phyloP scores from a whole-genome alignment of 768 basidiomycete genomes.

The Tylopilus rubrobrunneus region DNA sequence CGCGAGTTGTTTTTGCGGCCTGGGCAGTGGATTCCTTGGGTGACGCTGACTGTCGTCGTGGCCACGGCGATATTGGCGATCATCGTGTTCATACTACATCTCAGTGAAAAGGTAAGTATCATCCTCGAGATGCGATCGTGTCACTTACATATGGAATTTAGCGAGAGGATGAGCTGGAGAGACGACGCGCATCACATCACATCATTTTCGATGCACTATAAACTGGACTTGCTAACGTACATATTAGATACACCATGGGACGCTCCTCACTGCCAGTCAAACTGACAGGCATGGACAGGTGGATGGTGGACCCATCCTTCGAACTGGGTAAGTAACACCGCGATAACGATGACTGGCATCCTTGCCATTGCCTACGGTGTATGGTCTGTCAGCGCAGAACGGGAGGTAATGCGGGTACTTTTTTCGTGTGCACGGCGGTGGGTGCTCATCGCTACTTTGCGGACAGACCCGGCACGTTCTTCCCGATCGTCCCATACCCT shows the following conservation, averaged over 20 bases:
- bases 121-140: neutral
- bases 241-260: slow-evolving; percentile 8
- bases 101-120: slow-evolving; percentile 82
- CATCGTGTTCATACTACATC: slow-evolving; percentile 82
- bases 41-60: slow-evolving; percentile 80
- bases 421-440: neutral
- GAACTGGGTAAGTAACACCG: slow-evolving; percentile 83
- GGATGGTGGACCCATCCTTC: slow-evolving; percentile 94
- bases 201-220: slow-evolving; percentile 97
- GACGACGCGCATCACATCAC: slow-evolving; percentile 84
- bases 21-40: slow-evolving; percentile 97
- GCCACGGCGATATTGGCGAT: slow-evolving; percentile 70
- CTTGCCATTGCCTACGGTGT: slow-evolving; percentile 59
- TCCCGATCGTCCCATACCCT: slow-evolving; percentile 72
- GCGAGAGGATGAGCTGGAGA: slow-evolving; percentile 92
- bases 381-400: slow-evolving; percentile 71
- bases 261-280: neutral
- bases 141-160: slow-evolving; percentile 30
- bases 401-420: slow-evolving; percentile 53
- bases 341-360: slow-evolving; percentile 64
- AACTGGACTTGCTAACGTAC: slow-evolving; percentile 13
- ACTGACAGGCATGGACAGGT: slow-evolving; percentile 42
- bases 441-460: slow-evolving; percentile 3
- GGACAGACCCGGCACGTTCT: slow-evolving; percentile 53
- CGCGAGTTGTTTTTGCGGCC: slow-evolving; percentile 88